Evolutionary conservation across 768 basidiomycete genomes (phyloP).

Genomic region (Hygrophorus pudorinus): DNA sequence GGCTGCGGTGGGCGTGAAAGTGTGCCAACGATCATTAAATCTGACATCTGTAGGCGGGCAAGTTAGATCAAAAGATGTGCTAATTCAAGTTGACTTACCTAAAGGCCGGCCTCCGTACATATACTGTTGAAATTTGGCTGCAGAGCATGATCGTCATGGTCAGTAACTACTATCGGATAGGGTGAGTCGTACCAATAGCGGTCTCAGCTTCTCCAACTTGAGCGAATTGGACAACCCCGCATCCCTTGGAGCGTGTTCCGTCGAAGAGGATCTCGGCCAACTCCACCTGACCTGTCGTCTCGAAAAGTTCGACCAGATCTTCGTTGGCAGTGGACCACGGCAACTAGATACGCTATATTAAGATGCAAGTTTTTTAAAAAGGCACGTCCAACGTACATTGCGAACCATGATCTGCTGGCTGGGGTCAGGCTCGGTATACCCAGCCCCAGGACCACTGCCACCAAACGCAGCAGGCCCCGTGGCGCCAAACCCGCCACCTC

Average conservation of each 20-base stretch:
- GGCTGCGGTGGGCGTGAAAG: constrained; percentile 80
- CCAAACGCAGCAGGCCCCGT: constrained; percentile 22
- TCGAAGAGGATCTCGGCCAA: constrained; percentile 93
- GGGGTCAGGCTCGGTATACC: constrained; percentile 61
- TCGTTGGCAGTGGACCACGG: constrained; percentile 99
- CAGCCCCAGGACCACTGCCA: constrained; percentile 23
- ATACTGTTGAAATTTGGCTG: constrained; percentile 91
- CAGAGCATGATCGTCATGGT: constrained; percentile 2
- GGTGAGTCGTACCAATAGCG: constrained; percentile 58
- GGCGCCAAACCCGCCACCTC: constrained; percentile 16
- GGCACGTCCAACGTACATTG: constrained; percentile 61
- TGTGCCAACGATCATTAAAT: constrained; percentile 95
- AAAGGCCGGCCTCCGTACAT: constrained; percentile 90
- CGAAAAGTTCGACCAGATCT: constrained; percentile 94
- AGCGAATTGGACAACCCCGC: constrained; percentile 92
- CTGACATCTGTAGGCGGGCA: constrained; percentile 56
- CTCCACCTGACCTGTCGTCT: constrained; percentile 93
- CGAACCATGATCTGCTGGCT: constrained; percentile 98
- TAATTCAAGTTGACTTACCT: constrained; percentile 33
- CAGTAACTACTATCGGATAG: background rate
- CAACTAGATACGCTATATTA: constrained; percentile 37
- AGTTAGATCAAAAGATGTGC: background rate
- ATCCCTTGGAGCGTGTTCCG: constrained; percentile 85
- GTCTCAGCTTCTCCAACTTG: constrained; percentile 86
- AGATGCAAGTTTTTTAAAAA: background rate